Evolutionary conservation across 208 protist genomes (phyloP).

Genomic region (Trypanosoma melophagium): DNA sequence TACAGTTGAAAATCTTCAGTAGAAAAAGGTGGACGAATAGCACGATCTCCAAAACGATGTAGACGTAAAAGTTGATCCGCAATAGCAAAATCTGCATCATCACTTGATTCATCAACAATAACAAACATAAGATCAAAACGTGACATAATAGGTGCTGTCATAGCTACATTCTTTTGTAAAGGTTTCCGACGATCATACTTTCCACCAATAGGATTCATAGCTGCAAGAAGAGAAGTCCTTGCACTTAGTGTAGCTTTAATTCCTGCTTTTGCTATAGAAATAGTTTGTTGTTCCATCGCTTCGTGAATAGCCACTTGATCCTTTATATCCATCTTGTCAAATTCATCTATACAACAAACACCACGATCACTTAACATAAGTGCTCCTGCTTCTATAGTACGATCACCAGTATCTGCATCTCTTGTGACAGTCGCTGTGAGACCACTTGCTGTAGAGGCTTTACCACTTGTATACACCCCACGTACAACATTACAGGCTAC

Average conservation of each 20-base stretch:
- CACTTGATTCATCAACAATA: conserved; percentile 97
- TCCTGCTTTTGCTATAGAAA: conserved; percentile 98
- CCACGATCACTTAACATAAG: conserved; percentile 99
- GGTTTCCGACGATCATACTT: conserved; percentile 93
- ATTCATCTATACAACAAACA: conserved; percentile 99
- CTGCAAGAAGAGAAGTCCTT: conserved; percentile 97
- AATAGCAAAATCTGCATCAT: conserved; percentile 96
- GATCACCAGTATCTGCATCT: conserved; percentile 99
- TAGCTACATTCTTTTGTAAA: conserved; percentile 93
- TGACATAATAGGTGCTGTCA: conserved; percentile 98
- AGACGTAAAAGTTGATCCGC: conserved; percentile 96
- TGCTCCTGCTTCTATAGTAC: conserved; percentile 99
- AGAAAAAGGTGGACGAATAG: conserved; percentile 70
- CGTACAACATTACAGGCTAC: conserved; percentile 93
- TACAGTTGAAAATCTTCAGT: conserved; percentile 92
- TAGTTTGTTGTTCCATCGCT: conserved; percentile 99
- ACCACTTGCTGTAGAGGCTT: conserved; percentile 96
- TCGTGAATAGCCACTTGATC: conserved; percentile 99
- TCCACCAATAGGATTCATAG: conserved; percentile 98
- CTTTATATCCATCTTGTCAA: conserved; percentile 99
- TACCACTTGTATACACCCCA: conserved; percentile 98
- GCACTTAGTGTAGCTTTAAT: conserved; percentile 99
- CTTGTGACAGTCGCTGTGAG: conserved; percentile 97
- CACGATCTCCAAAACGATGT: conserved; percentile 86
- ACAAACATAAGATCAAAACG: conserved; percentile 99